A percentile compares a stretch with the other conserved stretches of the same genome.
phyloP scores from a whole-genome alignment of 2,329 filamentous ascomycete species.

The Dothistroma pini region DNA sequence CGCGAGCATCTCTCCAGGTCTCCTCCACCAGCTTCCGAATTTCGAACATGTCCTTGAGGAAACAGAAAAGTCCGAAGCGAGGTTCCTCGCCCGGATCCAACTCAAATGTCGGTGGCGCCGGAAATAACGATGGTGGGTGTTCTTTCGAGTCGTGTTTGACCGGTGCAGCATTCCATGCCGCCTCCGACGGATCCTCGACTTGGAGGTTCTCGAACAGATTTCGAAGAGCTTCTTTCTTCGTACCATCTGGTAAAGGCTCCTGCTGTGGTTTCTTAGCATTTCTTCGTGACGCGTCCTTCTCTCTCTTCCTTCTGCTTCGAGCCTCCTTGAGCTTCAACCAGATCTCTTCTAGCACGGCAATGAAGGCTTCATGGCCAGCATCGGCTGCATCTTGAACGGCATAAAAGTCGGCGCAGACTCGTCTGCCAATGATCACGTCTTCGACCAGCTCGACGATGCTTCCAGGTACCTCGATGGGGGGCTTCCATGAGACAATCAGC shows the following conservation, averaged over 20 bases:
- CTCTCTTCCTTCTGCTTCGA: neutral
- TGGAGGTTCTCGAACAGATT: slow-evolving; percentile 1
- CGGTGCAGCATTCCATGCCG: neutral
- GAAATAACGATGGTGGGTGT: neutral
- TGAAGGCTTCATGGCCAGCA: neutral
- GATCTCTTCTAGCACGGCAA: neutral
- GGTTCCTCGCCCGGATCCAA: neutral
- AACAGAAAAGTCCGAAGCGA: neutral
- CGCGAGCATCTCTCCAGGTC: neutral
- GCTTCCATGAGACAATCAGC: neutral
- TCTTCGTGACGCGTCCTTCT: neutral
- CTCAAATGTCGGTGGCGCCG: neutral
- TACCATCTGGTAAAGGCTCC: neutral
- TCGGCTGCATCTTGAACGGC: neutral
- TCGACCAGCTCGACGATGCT: neutral
- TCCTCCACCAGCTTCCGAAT: neutral
- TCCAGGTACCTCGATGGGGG: neutral
- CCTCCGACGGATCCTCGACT: neutral
- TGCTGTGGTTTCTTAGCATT: neutral
- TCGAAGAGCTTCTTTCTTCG: neutral
- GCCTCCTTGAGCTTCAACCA: neutral
- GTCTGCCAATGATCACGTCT: neutral
- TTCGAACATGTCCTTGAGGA: neutral
- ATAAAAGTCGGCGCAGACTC: neutral
- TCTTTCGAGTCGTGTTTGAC: neutral